Evolutionary conservation across 176 grass and related monocot species (phyloP).

Genomic region (Aegilops umbellulata): DNA sequence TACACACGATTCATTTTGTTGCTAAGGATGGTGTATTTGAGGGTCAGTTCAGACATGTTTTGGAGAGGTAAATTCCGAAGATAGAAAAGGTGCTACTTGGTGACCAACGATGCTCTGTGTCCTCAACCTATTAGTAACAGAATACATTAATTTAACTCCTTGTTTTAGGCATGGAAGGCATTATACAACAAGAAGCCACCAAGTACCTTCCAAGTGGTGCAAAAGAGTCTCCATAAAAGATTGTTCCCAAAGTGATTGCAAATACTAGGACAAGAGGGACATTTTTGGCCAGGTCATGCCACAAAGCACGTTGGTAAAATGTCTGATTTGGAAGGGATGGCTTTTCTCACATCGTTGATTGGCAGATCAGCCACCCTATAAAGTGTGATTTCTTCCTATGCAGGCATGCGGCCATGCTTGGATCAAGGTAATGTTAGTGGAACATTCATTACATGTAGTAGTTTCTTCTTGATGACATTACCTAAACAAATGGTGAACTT

Average conservation of each 20-base stretch:
- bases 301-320: neutral
- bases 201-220: too few species aligned
- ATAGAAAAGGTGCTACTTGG: constrained; percentile 49
- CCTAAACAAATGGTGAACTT: neutral
- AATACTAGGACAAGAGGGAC: neutral
- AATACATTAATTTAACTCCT: too few species aligned
- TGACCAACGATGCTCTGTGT: neutral
- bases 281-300: constrained; percentile 56
- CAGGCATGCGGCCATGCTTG: constrained; percentile 76
- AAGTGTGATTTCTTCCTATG: constrained; percentile 80
- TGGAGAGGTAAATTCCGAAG: constrained; percentile 54
- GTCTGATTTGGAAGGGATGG: neutral
- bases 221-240: constrained; percentile 73
- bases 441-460: neutral
- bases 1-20: too few species aligned
- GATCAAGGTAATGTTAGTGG: constrained; percentile 42
- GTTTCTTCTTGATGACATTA: neutral
- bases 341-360: constrained; percentile 19
- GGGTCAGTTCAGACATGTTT: constrained; percentile 57
- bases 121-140: neutral
- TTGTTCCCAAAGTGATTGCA: constrained; percentile 43
- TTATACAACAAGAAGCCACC: constrained; percentile 28
- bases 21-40: constrained; percentile 70
- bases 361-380: constrained; percentile 60
- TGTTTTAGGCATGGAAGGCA: constrained; percentile 52